phyloP scores from a whole-genome alignment of 768 basidiomycete species.

The Calocera viscosa region DNA sequence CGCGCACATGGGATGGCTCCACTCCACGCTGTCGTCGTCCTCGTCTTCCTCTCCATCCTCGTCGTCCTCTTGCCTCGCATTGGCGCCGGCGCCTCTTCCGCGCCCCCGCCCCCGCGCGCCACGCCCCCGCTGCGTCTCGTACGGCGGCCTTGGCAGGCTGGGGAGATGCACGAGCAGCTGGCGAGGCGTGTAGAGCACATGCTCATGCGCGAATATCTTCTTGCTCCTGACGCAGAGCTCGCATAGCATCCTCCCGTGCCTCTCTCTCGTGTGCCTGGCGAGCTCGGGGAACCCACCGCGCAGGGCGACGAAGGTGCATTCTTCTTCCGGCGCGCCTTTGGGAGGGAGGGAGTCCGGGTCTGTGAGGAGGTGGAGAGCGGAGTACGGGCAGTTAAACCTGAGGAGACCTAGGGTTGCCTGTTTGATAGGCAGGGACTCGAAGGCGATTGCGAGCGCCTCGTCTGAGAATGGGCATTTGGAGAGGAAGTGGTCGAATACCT shows the following conservation, averaged over 20 bases:
- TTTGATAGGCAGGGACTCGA: constrained; percentile 90
- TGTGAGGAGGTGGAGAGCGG: background rate
- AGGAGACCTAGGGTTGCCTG: constrained; percentile 83
- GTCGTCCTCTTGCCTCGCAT: constrained; percentile 22
- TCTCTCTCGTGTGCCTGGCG: background rate
- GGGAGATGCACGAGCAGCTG: constrained; percentile 64
- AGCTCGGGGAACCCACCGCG: background rate
- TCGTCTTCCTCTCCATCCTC: constrained; percentile 18
- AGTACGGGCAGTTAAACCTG: constrained; percentile 86
- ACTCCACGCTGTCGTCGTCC: constrained; percentile 15
- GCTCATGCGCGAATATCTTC: constrained; percentile 94
- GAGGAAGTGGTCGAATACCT: constrained; percentile 46
- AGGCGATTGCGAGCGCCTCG: constrained; percentile 59
- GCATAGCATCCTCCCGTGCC: constrained; percentile 29
- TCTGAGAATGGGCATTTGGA: constrained; percentile 51
- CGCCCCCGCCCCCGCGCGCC: constrained; percentile 9
- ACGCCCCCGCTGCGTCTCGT: constrained; percentile 22
- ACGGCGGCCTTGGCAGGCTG: constrained; percentile 32
- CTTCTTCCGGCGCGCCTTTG: background rate
- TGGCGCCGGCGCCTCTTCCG: background rate
- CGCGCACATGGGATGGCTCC: constrained; percentile 60
- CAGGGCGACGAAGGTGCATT: background rate
- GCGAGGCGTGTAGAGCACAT: constrained; percentile 61
- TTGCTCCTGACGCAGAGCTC: constrained; percentile 80
- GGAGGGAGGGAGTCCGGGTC: background rate